These are phyloP conservation scores for Globisporangium iwayamae DNA, from an alignment of 352 stramenopile species.

Conservation along the genomic window DNA sequence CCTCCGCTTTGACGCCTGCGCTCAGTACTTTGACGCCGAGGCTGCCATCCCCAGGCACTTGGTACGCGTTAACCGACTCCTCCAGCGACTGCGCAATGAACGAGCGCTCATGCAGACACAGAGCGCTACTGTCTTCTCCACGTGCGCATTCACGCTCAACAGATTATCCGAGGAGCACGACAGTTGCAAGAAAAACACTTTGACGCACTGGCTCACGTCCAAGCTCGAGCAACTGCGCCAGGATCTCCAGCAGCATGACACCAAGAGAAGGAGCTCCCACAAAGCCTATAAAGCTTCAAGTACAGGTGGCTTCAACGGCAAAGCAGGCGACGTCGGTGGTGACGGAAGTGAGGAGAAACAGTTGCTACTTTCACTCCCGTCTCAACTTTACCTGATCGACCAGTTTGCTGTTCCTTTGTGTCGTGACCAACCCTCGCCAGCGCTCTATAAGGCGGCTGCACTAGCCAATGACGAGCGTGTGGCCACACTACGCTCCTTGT, in stretches of 20 bases:
- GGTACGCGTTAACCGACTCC: slow-evolving; percentile 11
- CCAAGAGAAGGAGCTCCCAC: neutral
- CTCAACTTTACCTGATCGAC: slow-evolving; percentile 20
- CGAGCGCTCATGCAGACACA: slow-evolving; percentile 22
- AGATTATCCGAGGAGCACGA: slow-evolving; percentile 9
- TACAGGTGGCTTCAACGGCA: neutral
- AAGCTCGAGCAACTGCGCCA: slow-evolving; percentile 38
- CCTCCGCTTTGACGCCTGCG: slow-evolving; percentile 3
- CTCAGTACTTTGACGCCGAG: slow-evolving; percentile 10
- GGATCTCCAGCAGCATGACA: slow-evolving; percentile 23
- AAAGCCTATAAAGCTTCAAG: neutral
- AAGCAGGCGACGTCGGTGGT: neutral
- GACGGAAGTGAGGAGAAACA: slow-evolving; percentile 10
- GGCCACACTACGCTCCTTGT: slow-evolving; percentile 18
- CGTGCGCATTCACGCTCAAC: slow-evolving; percentile 26
- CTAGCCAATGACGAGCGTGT: slow-evolving; percentile 20
- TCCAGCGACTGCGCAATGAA: slow-evolving; percentile 37
- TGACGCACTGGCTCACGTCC: slow-evolving; percentile 30
- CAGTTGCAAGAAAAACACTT: slow-evolving; percentile 16
- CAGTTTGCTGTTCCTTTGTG: slow-evolving; percentile 19
- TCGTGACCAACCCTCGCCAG: slow-evolving; percentile 10
- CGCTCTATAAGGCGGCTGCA: neutral
- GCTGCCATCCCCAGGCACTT: slow-evolving; percentile 5
- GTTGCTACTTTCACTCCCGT: slow-evolving; percentile 31
- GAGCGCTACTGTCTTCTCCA: neutral